phyloP scores from a whole-genome alignment of 2,329 filamentous ascomycete genomes.

The Fusarium udum region DNA sequence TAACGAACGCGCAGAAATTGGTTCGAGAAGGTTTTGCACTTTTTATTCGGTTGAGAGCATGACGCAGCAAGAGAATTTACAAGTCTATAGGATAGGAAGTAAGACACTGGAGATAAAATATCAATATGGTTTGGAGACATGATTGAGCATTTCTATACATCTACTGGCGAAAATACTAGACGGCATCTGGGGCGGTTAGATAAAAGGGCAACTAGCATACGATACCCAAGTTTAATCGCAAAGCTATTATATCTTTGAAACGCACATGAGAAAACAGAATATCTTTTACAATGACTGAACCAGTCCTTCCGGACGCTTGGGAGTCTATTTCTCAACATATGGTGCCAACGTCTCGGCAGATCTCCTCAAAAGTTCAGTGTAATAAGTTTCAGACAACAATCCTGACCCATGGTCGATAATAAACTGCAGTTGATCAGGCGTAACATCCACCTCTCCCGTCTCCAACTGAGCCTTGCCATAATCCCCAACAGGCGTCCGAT shows the following conservation, averaged over 20 bases:
- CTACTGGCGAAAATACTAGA: not conserved
- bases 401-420: slow-evolving; percentile 35
- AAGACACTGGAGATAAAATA: too few relatives aligned
- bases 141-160: not conserved
- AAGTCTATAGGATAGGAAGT: too few relatives aligned
- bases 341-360: slow-evolving; percentile 18
- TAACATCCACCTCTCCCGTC: not conserved
- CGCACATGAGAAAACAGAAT: accelerated
- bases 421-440: slow-evolving; percentile 26
- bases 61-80: not conserved
- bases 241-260: not conserved
- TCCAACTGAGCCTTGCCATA: slow-evolving; percentile 28
- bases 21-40: slow-evolving; percentile 11
- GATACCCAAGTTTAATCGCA: not conserved
- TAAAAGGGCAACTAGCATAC: not conserved
- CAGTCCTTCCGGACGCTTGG: not conserved
- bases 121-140: not conserved
- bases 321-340: not conserved
- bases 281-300: not conserved
- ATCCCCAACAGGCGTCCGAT: slow-evolving; percentile 19
- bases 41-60: not conserved
- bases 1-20: not conserved
- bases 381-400: slow-evolving; percentile 20
- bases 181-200: not conserved
- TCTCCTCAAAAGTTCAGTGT: slow-evolving; percentile 8